phyloP scores from a whole-genome alignment of 2,329 filamentous ascomycete genomes.

The Epichloe bromicola region DNA sequence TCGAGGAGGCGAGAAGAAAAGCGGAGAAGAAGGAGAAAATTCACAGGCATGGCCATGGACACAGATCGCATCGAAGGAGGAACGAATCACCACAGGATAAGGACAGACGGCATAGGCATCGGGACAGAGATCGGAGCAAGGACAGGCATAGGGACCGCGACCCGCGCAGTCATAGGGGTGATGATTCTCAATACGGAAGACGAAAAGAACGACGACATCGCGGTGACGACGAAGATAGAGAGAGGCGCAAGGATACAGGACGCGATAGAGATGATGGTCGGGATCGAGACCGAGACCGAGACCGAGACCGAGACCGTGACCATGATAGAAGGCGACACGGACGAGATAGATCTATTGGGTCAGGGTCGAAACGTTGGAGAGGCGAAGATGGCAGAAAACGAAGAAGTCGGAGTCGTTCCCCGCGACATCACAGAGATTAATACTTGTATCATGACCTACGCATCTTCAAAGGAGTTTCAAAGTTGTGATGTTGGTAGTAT shows the following conservation, averaged over 20 bases:
- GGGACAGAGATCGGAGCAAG: slow-evolving; percentile 6
- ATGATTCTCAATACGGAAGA: slow-evolving; percentile 11
- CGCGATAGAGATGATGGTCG: slow-evolving; percentile 14
- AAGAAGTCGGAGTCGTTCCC: slow-evolving; percentile 16
- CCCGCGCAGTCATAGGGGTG: background rate
- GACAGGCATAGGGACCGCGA: slow-evolving; percentile 8
- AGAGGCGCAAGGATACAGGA: background rate
- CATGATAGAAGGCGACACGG: slow-evolving; percentile 15
- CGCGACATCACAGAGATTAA: slow-evolving; percentile 10
- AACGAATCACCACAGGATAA: slow-evolving; percentile 21
- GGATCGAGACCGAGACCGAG: slow-evolving; percentile 6
- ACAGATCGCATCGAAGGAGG: slow-evolving; percentile 10
- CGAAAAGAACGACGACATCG: slow-evolving; percentile 11
- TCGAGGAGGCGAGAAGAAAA: slow-evolving; percentile 52
- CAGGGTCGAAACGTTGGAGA: slow-evolving; percentile 13
- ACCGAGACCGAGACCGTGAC: slow-evolving; percentile 2
- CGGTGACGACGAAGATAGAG: slow-evolving; percentile 13
- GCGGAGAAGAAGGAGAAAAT: slow-evolving; percentile 35
- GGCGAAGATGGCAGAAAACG: slow-evolving; percentile 16
- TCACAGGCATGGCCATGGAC: slow-evolving; percentile 29
- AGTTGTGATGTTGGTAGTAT: background rate
- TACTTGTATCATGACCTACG: background rate
- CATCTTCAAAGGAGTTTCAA: background rate
- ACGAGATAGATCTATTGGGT: slow-evolving; percentile 17
- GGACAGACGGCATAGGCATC: slow-evolving; percentile 13